Base-by-base conservation (phyloP, 495 filamentous ascomycete genomes). In the Hypoxylon perforatum region DNA sequence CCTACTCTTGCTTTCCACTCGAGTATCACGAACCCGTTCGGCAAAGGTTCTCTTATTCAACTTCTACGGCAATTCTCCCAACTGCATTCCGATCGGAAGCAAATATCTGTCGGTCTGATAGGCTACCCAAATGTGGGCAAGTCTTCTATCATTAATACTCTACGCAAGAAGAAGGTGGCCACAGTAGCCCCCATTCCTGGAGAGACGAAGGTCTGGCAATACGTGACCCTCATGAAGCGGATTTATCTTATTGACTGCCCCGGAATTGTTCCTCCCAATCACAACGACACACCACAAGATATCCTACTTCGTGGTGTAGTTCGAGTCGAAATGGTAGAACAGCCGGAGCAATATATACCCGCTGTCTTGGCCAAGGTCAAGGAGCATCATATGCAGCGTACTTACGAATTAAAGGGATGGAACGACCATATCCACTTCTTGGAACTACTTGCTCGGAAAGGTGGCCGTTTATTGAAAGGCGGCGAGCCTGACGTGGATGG, bases 161-260 rank as follows among this genome's bases (percentile, higher is more conserved):
- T 97, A 25, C 87, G 92, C 17, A 91, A 90, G 73, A 98, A 98
- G 82, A 92, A 94, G 64, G 93, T 97, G 33, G 91, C 93, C 76
- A 95, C 86, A 2, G 93, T 97, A 4, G 95, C 95, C n/a, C 95
- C 95, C 12, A 94, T 98, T 61, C 94, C 95, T 7, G 94, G 94
- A 9, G 91, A 93, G 76, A 98, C 94, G 58, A 99, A 97, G 79
- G 90, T 97, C 11, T 98, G 93, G 93, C 93, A 99, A 76, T 98
- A 97, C 65, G 91, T 99, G 59, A 97, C 94, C 0, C 77, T 99
- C 51, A 98, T 97, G 93, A 94, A 93, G 76, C 84, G 96, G 50
- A 97, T 99, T 42, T 98, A 97, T 74, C 83, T 99, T 53, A 97
- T 98, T 17, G 39, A 42, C 14, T 42, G 39, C 39, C 39, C 39